Percentiles rank a stretch among this genome's conserved stretches.
Conservation (phyloP, 176 grass and related monocot species). For the Ensete ventricosum region DNA sequence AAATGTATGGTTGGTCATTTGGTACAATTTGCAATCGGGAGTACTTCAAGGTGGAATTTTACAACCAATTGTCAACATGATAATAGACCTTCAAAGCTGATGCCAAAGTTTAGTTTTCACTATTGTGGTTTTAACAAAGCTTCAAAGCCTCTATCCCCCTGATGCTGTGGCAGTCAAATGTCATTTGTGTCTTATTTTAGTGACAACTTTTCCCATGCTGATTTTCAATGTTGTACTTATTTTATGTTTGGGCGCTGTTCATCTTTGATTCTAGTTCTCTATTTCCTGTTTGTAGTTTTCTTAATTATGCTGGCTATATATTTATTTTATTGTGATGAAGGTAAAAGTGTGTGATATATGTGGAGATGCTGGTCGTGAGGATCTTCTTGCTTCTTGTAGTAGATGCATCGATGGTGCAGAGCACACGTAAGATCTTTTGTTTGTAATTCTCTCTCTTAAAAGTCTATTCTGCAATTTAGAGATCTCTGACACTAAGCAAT, state of each 20-base stretch:
- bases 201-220: background rate
- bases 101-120: background rate
- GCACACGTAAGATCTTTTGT: constrained; percentile 61
- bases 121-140: background rate
- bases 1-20: too few species aligned
- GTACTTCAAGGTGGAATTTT: background rate
- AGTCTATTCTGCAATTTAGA: background rate
- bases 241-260: background rate
- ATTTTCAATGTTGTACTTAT: background rate
- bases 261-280: constrained; percentile 8
- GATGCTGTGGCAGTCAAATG: background rate
- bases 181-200: too few species aligned
- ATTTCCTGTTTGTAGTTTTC: background rate
- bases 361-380: constrained; percentile 86
- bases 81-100: background rate
- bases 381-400: constrained; percentile 84
- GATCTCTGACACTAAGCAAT: constrained; percentile 5
- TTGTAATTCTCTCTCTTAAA: constrained; percentile 9
- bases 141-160: background rate
- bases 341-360: constrained; percentile 99
- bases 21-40: background rate
- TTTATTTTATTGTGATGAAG: constrained; percentile 33
- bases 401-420: constrained; percentile 90
- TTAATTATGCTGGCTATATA: constrained; percentile 5
- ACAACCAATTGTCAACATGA: background rate